Percentiles rank a stretch among this genome's conserved stretches.
phyloP scores from a whole-genome alignment of 1,139 yeast species.

The Geotrichum macrosporum region DNA sequence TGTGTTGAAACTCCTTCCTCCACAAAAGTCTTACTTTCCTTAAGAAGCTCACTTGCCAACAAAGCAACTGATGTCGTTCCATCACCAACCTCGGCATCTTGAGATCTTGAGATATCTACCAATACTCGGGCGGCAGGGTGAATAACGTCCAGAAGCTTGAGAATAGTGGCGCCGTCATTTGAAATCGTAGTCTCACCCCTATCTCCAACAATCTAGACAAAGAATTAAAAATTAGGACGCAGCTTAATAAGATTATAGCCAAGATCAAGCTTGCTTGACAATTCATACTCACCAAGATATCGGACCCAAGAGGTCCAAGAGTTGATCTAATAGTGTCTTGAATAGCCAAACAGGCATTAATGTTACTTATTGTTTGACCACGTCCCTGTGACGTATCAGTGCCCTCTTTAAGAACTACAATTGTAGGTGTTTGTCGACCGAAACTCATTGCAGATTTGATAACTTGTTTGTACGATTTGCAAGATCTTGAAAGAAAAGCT shows the following conservation, averaged over 20 bases:
- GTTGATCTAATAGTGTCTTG: slow-evolving; percentile 95
- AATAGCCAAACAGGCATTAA: slow-evolving; percentile 94
- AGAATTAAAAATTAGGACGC: not conserved
- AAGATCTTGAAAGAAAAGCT: slow-evolving; percentile 1
- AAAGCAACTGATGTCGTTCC: slow-evolving; percentile 97
- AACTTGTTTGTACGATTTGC: not conserved
- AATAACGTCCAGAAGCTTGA: slow-evolving; percentile 86
- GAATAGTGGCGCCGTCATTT: slow-evolving; percentile 96
- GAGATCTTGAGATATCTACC: slow-evolving; percentile 93
- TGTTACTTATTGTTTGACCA: slow-evolving; percentile 91
- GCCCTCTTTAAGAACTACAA: slow-evolving; percentile 95
- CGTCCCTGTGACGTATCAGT: slow-evolving; percentile 95
- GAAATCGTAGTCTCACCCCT: slow-evolving; percentile 90
- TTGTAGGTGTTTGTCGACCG: slow-evolving; percentile 91
- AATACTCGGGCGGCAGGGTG: slow-evolving; percentile 97
- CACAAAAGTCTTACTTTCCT: slow-evolving; percentile 82
- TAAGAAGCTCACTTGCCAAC: slow-evolving; percentile 88
- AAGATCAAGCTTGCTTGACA: not conserved
- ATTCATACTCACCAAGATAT: slow-evolving; percentile 49
- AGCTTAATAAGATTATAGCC: not conserved
- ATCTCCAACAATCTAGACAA: slow-evolving; percentile 55
- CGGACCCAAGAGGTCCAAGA: slow-evolving; percentile 95
- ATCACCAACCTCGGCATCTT: slow-evolving; percentile 98
- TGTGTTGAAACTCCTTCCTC: slow-evolving; percentile 96
- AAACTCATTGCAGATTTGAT: slow-evolving; percentile 57